Evolutionary conservation across 2,329 filamentous ascomycete genomes (phyloP).

Genomic region (Ambrosiella beaveri): DNA sequence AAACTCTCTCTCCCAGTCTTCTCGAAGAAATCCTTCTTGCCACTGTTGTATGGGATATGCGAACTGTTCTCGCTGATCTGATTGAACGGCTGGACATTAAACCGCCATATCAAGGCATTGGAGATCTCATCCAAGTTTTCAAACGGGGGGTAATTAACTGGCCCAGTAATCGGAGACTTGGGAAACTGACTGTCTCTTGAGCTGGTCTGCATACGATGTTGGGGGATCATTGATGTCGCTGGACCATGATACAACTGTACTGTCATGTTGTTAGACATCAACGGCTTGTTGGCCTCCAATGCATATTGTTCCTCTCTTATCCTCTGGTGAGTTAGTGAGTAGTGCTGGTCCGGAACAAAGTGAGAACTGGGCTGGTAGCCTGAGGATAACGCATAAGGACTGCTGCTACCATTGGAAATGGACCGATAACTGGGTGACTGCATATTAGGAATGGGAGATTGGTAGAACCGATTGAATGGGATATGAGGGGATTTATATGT

Average conservation of each 20-base stretch:
- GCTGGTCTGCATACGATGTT: slow-evolving; percentile 16
- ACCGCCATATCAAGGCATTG: slow-evolving; percentile 40
- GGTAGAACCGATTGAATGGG: not conserved
- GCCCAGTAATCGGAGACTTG: slow-evolving; percentile 27
- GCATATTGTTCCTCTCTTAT: not conserved
- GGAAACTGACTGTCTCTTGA: slow-evolving; percentile 5
- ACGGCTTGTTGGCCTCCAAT: not conserved
- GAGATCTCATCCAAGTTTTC: slow-evolving; percentile 46
- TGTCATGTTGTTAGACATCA: not conserved
- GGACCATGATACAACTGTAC: slow-evolving; percentile 24
- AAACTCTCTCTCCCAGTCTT: slow-evolving; percentile 81
- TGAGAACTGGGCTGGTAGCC: not conserved
- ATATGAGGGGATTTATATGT: not conserved
- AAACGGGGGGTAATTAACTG: slow-evolving; percentile 56
- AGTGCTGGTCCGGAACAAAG: not conserved
- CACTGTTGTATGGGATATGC: slow-evolving; percentile 86
- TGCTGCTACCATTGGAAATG: not conserved
- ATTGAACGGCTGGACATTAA: slow-evolving; percentile 48
- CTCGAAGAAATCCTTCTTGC: slow-evolving; percentile 73
- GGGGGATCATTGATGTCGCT: slow-evolving; percentile 17
- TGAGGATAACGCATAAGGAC: not conserved
- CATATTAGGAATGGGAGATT: not conserved
- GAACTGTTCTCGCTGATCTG: slow-evolving; percentile 43
- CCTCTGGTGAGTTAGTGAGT: not conserved
- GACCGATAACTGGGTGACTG: not conserved